phyloP scores from a whole-genome alignment of 805 yeast species.

The Metschnikowia sp. region DNA sequence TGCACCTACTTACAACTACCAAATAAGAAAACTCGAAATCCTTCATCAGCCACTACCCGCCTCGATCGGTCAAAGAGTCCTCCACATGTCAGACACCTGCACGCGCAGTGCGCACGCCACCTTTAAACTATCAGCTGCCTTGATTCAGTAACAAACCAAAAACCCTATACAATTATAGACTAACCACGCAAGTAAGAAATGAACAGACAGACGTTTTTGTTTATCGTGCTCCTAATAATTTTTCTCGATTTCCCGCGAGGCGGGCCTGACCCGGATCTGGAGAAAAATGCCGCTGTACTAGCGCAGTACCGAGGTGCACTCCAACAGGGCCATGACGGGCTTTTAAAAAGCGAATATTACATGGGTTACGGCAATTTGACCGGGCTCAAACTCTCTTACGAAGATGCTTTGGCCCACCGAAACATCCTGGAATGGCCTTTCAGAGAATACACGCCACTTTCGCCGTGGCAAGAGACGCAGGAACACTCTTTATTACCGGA shows the following conservation, averaged over 20 bases:
- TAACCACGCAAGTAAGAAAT: background rate
- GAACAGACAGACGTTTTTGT: slow-evolving; percentile 35
- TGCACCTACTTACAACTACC: too few relatives aligned
- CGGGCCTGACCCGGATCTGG: slow-evolving; percentile 26
- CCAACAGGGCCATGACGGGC: slow-evolving; percentile 12
- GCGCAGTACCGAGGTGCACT: slow-evolving; percentile 24
- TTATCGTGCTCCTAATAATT: slow-evolving; percentile 30
- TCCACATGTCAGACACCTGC: too few relatives aligned
- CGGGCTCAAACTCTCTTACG: slow-evolving; percentile 65
- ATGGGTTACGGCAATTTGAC: slow-evolving; percentile 68
- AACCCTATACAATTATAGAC: too few relatives aligned
- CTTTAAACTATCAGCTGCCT: too few relatives aligned
- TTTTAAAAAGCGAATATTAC: slow-evolving; percentile 42
- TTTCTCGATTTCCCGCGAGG: slow-evolving; percentile 32
- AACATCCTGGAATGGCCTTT: slow-evolving; percentile 57
- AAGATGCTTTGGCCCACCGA: slow-evolving; percentile 48
- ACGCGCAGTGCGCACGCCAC: too few relatives aligned
- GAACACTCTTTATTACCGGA: slow-evolving; percentile 59
- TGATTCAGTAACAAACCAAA: background rate
- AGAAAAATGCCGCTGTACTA: slow-evolving; percentile 25
- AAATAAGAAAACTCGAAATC: too few relatives aligned
- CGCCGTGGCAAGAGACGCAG: slow-evolving; percentile 46
- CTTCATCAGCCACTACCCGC: too few relatives aligned
- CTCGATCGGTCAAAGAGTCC: too few relatives aligned
- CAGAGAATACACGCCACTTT: slow-evolving; percentile 41